Percentiles rank a stretch among this genome's conserved stretches.
These are phyloP conservation scores for Vinca major DNA, from an alignment of 305 asterid genomes.

Conservation along the genomic window DNA sequence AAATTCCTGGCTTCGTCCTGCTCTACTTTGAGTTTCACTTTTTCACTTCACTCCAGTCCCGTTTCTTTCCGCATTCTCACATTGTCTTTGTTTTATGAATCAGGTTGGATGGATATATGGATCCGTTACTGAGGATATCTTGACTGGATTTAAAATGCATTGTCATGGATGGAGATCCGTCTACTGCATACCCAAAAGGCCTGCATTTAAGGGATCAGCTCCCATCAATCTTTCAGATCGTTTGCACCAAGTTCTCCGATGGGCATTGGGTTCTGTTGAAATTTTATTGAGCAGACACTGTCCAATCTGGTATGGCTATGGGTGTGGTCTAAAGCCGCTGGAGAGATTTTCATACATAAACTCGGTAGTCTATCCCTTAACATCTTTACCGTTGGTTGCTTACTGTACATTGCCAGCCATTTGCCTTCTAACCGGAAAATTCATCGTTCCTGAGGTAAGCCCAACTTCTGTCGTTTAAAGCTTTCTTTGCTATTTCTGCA, in stretches of 20 bases:
- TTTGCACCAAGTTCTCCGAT: slow-evolving; percentile 86
- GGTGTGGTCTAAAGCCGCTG: slow-evolving; percentile 82
- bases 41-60: not conserved
- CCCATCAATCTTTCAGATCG: slow-evolving; percentile 97
- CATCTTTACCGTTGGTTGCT: slow-evolving; percentile 72
- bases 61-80: not conserved
- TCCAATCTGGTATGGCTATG: slow-evolving; percentile 95
- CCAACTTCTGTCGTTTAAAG: not conserved
- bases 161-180: slow-evolving; percentile 97
- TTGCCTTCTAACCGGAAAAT: slow-evolving; percentile 83
- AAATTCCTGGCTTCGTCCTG: too few species aligned
- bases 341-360: slow-evolving; percentile 86
- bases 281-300: slow-evolving; percentile 86
- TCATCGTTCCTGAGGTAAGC: slow-evolving; percentile 77
- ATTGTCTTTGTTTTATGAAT: not conserved
- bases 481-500: not conserved
- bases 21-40: not conserved
- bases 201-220: slow-evolving; percentile 94
- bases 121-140: slow-evolving; percentile 89
- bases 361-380: slow-evolving; percentile 81
- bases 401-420: slow-evolving; percentile 90
- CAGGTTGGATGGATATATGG: slow-evolving; percentile 98
- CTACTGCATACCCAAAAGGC: slow-evolving; percentile 71
- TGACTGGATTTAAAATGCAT: slow-evolving; percentile 96
- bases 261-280: slow-evolving; percentile 97